phyloP scores from a whole-genome alignment of 352 stramenopile genomes.

The Aphanomyces invadans region DNA sequence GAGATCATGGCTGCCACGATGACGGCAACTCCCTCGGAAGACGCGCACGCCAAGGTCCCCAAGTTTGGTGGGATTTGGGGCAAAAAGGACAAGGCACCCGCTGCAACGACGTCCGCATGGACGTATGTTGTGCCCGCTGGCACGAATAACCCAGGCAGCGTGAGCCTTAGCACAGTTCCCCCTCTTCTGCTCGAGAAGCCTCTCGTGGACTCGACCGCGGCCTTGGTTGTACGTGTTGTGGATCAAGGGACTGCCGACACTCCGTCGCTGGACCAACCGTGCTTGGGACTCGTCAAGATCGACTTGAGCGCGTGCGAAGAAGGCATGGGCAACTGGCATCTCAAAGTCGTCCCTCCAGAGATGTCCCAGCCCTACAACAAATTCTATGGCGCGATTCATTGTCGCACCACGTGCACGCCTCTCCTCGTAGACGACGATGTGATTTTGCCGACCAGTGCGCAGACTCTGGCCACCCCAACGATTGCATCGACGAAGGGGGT shows the following conservation, averaged over 20 bases:
- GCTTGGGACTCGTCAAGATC: slow-evolving; percentile 42
- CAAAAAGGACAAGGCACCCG: not conserved
- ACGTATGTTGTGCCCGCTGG: slow-evolving; percentile 4
- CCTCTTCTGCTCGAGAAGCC: not conserved
- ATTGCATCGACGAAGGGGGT: slow-evolving; percentile 27
- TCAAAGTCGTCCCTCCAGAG: slow-evolving; percentile 38
- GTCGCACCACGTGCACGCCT: slow-evolving; percentile 31
- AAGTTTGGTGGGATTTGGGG: not conserved
- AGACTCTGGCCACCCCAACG: not conserved
- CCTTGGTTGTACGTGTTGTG: slow-evolving; percentile 41
- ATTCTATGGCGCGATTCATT: slow-evolving; percentile 38
- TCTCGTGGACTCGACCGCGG: not conserved
- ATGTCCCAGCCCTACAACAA: slow-evolving; percentile 40
- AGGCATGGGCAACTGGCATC: slow-evolving; percentile 35
- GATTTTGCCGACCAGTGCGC: not conserved
- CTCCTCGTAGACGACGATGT: slow-evolving; percentile 16
- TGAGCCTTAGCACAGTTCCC: not conserved
- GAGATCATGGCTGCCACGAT: slow-evolving; percentile 28
- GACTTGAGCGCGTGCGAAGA: slow-evolving; percentile 37
- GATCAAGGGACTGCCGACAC: slow-evolving; percentile 27
- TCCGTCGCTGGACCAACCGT: not conserved
- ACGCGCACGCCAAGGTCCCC: not conserved
- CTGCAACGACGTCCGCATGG: not conserved
- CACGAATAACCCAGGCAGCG: not conserved
- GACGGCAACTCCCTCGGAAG: not conserved